These are phyloP conservation scores for Millerozyma miso DNA, from an alignment of 805 yeast species.

Conservation along the genomic window DNA sequence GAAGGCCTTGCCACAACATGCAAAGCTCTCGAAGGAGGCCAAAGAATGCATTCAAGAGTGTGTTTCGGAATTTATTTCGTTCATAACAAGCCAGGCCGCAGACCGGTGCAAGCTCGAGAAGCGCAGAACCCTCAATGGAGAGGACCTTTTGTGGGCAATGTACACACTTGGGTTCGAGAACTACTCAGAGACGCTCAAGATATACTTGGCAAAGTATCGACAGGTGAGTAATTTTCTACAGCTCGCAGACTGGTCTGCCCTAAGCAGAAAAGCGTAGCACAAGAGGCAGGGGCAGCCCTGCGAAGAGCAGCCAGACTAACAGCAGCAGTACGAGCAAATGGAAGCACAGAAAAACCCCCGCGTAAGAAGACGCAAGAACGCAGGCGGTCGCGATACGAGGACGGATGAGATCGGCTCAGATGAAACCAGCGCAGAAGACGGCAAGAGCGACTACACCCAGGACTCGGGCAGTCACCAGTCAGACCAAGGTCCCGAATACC, in stretches of 20 bases:
- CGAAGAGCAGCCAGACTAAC: slow-evolving; percentile 8
- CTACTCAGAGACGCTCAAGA: slow-evolving; percentile 72
- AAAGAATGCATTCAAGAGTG: slow-evolving; percentile 81
- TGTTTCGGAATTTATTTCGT: slow-evolving; percentile 77
- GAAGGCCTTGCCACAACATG: slow-evolving; percentile 63
- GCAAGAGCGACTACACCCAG: not conserved
- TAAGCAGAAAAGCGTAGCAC: not conserved
- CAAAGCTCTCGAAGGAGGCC: slow-evolving; percentile 75
- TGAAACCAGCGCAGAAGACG: not conserved
- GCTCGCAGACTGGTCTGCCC: not conserved
- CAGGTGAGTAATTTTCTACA: slow-evolving; percentile 6
- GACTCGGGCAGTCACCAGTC: not conserved
- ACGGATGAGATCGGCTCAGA: not conserved
- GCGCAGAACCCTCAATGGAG: slow-evolving; percentile 75
- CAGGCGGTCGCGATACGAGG: not conserved
- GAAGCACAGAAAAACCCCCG: slow-evolving; percentile 12
- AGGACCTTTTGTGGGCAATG: slow-evolving; percentile 67
- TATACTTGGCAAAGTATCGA: slow-evolving; percentile 42
- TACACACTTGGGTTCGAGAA: slow-evolving; percentile 72
- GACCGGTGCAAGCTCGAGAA: slow-evolving; percentile 69
- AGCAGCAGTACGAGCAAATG: slow-evolving; percentile 12
- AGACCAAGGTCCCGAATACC: not conserved
- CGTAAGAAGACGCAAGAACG: slow-evolving; percentile 5
- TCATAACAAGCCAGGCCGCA: slow-evolving; percentile 76
- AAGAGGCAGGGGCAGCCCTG: not conserved